These are phyloP conservation scores for Boletus sensibilis DNA, from an alignment of 768 basidiomycete species.

Conservation along the genomic window DNA sequence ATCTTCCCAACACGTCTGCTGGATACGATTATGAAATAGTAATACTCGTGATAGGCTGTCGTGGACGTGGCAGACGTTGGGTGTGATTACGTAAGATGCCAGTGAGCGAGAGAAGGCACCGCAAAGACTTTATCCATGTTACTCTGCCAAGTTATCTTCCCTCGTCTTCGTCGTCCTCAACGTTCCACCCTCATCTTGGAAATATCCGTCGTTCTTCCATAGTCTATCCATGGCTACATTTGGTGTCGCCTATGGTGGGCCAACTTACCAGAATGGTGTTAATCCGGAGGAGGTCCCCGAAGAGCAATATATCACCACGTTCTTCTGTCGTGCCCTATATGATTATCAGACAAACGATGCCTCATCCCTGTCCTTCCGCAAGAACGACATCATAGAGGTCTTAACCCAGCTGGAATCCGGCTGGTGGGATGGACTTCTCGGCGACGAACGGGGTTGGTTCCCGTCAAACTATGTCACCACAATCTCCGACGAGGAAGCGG, in stretches of 20 bases:
- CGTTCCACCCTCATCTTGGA: slow-evolving; percentile 3
- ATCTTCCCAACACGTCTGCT: neutral
- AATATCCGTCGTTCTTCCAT: neutral
- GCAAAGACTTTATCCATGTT: slow-evolving; percentile 16
- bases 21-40: slow-evolving; percentile 11
- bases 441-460: slow-evolving; percentile 93
- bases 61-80: slow-evolving; percentile 10
- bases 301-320: slow-evolving; percentile 61
- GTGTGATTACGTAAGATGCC: slow-evolving; percentile 27
- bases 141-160: slow-evolving; percentile 13
- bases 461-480: slow-evolving; percentile 90
- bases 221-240: slow-evolving; percentile 26
- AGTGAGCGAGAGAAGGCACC: slow-evolving; percentile 10
- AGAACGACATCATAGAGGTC: slow-evolving; percentile 91
- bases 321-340: slow-evolving; percentile 91
- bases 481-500: slow-evolving; percentile 80
- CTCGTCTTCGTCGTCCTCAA: slow-evolving; percentile 10
- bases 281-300: slow-evolving; percentile 39
- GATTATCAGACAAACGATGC: slow-evolving; percentile 87
- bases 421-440: slow-evolving; percentile 97
- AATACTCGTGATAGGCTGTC: slow-evolving; percentile 5
- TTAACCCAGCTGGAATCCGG: slow-evolving; percentile 87
- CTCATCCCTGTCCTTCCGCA: slow-evolving; percentile 84
- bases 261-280: slow-evolving; percentile 22
- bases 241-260: slow-evolving; percentile 21